Evolutionary conservation across 495 filamentous ascomycete species (phyloP), one percentile per base, ranked within the genome.

Genomic region (Glutinoglossum americanum): DNA sequence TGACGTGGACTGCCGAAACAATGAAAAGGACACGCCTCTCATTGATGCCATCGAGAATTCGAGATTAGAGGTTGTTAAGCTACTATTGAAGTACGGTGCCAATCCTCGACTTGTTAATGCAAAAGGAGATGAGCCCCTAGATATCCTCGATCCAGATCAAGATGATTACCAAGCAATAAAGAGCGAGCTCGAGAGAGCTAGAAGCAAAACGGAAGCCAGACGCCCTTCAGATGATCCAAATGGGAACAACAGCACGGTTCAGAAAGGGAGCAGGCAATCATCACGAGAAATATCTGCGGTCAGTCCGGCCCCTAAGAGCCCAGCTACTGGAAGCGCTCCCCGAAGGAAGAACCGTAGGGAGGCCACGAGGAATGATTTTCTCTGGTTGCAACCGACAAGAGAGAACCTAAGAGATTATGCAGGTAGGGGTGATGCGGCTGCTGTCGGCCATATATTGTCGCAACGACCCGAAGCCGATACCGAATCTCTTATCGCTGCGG

Each of bases 1-100:
- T 68, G 82, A 87, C 56, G 78, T 87, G 15, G 83, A 95, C 61
- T 80, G 76, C 10, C 87, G 86, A 64, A 84, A 89, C 53, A 76
- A 78, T 54, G 86, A 94, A 63, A 84, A 83, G 65, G 92, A 98
- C 61, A 95, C 92, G 0, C 93, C 92, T 21, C 74, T 98, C 33
- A 84, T 97, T 45, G 92, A 98, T 72, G 92, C 92, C 0, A 85
- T 95, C 28, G 90, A 96, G 62, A 97, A 97, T 64, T 84, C 87
- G 1, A 86, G 97, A 64, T 65, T 93, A 4, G 86, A 83, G n/a
- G 88, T 96, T 11, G 87, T 98, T 21, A 85, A 82, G 64, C 73
- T 93, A 11, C 69, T 96, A 28, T 75, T 98, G 9, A 79, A 83
- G 33, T 85, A 85, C 25, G 87, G 89, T 32, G 88, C 89, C 6